Conservation (phyloP, 805 yeast species). For the Scheffersomyces amazonensis region DNA sequence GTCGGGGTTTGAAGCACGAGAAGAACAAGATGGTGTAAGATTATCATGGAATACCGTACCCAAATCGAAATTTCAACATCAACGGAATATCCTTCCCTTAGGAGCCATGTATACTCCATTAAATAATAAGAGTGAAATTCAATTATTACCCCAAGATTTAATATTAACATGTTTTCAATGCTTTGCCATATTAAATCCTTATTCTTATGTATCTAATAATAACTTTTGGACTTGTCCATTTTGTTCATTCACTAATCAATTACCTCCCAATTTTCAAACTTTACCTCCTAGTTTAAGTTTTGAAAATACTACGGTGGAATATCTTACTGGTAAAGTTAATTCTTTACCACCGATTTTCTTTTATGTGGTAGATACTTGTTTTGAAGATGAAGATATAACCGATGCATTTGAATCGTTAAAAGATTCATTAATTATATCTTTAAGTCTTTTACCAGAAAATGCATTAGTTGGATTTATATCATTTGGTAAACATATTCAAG, state of each 20-base stretch:
- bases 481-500: constrained; percentile 57
- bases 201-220: constrained; percentile 28
- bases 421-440: constrained; percentile 44
- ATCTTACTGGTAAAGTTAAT: constrained; percentile 37
- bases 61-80: constrained; percentile 49
- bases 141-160: constrained; percentile 26
- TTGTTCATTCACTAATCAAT: constrained; percentile 47
- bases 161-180: constrained; percentile 52
- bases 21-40: constrained; percentile 72
- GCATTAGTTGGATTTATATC: constrained; percentile 57
- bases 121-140: constrained; percentile 39
- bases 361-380: constrained; percentile 57
- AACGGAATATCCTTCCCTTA: constrained; percentile 51
- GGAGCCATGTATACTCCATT: constrained; percentile 61
- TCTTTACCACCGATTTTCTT: constrained; percentile 47
- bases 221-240: constrained; percentile 56
- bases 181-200: constrained; percentile 54
- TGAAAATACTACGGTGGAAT: constrained; percentile 50
- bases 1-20: constrained; percentile 53
- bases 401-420: constrained; percentile 42
- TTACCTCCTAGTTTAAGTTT: constrained; percentile 33
- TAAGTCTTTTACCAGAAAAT: constrained; percentile 51
- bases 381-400: constrained; percentile 48
- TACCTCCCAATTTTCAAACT: constrained; percentile 23
- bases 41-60: constrained; percentile 71